Percentiles rank a stretch among this genome's conserved stretches.
Conservation (phyloP, 1,284 basidiomycete species). For the Cerrena zonata region DNA sequence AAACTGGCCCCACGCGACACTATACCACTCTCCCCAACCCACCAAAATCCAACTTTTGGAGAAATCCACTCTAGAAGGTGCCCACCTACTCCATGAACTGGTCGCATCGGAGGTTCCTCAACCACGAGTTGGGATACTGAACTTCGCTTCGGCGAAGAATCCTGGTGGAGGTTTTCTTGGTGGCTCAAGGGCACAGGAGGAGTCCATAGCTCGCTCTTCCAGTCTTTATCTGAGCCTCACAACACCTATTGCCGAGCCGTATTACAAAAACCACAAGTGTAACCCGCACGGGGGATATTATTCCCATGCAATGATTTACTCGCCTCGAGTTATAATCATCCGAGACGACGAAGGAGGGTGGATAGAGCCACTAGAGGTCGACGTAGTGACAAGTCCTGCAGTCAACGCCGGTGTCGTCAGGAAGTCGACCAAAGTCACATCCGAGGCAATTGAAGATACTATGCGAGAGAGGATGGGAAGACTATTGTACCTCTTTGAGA, state of each 20-base stretch:
- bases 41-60: slow-evolving; percentile 40
- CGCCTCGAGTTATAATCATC: slow-evolving; percentile 52
- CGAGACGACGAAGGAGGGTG: slow-evolving; percentile 52
- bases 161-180: slow-evolving; percentile 64
- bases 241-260: slow-evolving; percentile 44
- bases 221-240: slow-evolving; percentile 56
- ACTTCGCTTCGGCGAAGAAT: slow-evolving; percentile 64
- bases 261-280: slow-evolving; percentile 50
- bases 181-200: slow-evolving; percentile 68
- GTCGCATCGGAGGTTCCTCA: slow-evolving; percentile 15
- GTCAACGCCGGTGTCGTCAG: slow-evolving; percentile 65
- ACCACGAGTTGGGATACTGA: slow-evolving; percentile 51
- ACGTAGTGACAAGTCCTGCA: slow-evolving; percentile 60
- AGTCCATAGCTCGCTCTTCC: slow-evolving; percentile 65
- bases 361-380: slow-evolving; percentile 48
- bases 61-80: slow-evolving; percentile 50
- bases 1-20: slow-evolving; percentile 27
- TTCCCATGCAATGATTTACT: slow-evolving; percentile 64
- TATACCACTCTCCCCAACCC: slow-evolving; percentile 9
- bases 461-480: slow-evolving; percentile 69
- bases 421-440: slow-evolving; percentile 26
- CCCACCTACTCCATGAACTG: slow-evolving; percentile 24
- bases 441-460: slow-evolving; percentile 40
- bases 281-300: slow-evolving; percentile 51
- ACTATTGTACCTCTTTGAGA: slow-evolving; percentile 57